Conservation (phyloP, 1,284 basidiomycete species). For the Cryptococcus jaspeensis region DNA sequence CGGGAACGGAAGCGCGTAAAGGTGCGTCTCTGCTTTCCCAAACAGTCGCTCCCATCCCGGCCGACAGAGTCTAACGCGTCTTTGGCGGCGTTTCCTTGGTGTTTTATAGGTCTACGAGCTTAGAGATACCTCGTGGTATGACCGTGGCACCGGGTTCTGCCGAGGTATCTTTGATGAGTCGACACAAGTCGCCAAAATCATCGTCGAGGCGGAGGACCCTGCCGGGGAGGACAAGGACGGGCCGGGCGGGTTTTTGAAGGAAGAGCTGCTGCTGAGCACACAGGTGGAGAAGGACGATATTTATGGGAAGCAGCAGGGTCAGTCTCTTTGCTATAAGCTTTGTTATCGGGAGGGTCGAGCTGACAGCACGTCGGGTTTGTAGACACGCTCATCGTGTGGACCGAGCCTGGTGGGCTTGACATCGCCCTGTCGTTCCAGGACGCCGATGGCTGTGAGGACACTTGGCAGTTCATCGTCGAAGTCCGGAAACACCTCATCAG, state of each 20-base stretch:
- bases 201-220: slow-evolving; percentile 72
- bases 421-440: slow-evolving; percentile 98
- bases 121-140: slow-evolving; percentile 81
- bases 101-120: slow-evolving; percentile 82
- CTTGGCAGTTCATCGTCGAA: slow-evolving; percentile 95
- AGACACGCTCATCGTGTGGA: slow-evolving; percentile 99
- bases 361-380: slow-evolving; percentile 2
- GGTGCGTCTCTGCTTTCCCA: slow-evolving; percentile 17
- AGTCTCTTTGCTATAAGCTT: slow-evolving; percentile 42
- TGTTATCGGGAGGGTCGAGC: background rate
- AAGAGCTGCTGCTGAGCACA: slow-evolving; percentile 43
- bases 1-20: slow-evolving; percentile 40
- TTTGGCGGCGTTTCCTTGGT: background rate
- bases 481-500: slow-evolving; percentile 64
- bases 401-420: slow-evolving; percentile 82
- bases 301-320: slow-evolving; percentile 89
- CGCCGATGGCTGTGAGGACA: slow-evolving; percentile 89
- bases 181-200: slow-evolving; percentile 72
- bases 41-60: background rate
- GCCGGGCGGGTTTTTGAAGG: slow-evolving; percentile 46
- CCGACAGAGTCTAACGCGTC: background rate
- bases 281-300: slow-evolving; percentile 65
- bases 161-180: slow-evolving; percentile 79
- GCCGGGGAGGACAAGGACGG: slow-evolving; percentile 55
- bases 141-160: slow-evolving; percentile 91